Conservation (phyloP, 345 rosid genomes). For the Sisymbrium altissimum region DNA sequence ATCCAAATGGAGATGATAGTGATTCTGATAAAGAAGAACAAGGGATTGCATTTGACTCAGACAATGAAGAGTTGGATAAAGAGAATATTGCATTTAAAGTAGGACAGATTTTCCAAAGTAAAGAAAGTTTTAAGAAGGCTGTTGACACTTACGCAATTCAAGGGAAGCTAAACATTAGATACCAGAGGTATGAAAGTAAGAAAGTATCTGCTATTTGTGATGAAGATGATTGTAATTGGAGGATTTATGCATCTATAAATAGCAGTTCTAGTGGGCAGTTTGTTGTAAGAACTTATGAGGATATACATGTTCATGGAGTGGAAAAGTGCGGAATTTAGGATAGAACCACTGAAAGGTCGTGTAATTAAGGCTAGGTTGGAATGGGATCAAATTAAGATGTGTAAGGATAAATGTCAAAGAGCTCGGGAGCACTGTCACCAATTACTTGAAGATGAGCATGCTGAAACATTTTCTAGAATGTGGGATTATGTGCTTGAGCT, state of each 20-base stretch:
- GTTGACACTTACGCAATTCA: too few relatives aligned
- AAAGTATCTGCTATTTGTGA: too few relatives aligned
- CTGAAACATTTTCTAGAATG: not conserved
- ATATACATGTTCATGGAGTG: not conserved
- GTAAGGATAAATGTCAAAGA: not conserved
- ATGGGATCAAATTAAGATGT: not conserved
- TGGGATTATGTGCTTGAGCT: not conserved
- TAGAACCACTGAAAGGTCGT: not conserved
- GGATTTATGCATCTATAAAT: too few relatives aligned
- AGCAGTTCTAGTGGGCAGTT: too few relatives aligned
- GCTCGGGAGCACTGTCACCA: not conserved
- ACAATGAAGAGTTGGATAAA: not conserved
- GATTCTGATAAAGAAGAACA: not conserved
- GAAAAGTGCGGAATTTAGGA: not conserved
- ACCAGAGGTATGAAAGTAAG: too few relatives aligned
- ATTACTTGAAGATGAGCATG: not conserved
- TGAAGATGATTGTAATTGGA: too few relatives aligned
- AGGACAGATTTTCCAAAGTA: too few relatives aligned
- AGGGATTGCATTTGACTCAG: not conserved
- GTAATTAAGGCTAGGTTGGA: not conserved
- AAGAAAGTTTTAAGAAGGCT: too few relatives aligned
- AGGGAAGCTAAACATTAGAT: too few relatives aligned
- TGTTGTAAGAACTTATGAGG: not conserved
- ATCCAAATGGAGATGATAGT: not conserved
- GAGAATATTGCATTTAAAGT: too few relatives aligned